Evolutionary conservation across 352 stramenopile species (phyloP), one percentile per base, ranked within the genome.

Genomic region (Pythium dissimile): DNA sequence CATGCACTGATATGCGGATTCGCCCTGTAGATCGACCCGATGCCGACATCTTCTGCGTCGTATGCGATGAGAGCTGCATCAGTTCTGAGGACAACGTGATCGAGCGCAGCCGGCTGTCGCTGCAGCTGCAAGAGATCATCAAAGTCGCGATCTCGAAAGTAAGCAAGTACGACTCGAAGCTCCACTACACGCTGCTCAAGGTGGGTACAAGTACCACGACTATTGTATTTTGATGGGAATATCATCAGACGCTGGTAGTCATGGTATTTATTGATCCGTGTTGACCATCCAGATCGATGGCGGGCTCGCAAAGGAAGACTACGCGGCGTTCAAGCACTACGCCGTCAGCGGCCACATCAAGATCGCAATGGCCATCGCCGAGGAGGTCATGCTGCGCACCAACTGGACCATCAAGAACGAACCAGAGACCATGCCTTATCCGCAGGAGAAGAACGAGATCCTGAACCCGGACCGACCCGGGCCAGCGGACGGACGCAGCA

Each of bases 41-140:
- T 21, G 85, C 85, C 11, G 79, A 94, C 32, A 94, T 94, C 38
- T 92, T 92, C 52, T 94, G 83, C 43, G 75, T 92, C n/a, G 85
- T 90, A 10, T 94, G 85, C 45, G 81, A 94, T 38, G 80, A 94
- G 55, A 76, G 75, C 54, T 92, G 82, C 54, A 86, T 91, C 38
- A 94, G 80, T 51, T 84, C 74, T 9, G 82, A 92, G 57, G 79
- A 89, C 43, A 82, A 76, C 35, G 77, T 82, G 47, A 72, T 75
- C 49, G 87, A 91, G 56, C 79, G 84, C 49, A 88, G 84, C 34
- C 83, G 84, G 57, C 71, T 94, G 26, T 90, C 85, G 7, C 58
- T 85, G 28, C 85, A 92, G 62, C 64, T 92, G 21, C 81, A 93
- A 52, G 83, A 94, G 66, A 94, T 94, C 52, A 77, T 91, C 52